Percentiles rank a stretch among this genome's conserved stretches.
Conservation (phyloP, 768 basidiomycete genomes). For the Agrocybe chaxingu region DNA sequence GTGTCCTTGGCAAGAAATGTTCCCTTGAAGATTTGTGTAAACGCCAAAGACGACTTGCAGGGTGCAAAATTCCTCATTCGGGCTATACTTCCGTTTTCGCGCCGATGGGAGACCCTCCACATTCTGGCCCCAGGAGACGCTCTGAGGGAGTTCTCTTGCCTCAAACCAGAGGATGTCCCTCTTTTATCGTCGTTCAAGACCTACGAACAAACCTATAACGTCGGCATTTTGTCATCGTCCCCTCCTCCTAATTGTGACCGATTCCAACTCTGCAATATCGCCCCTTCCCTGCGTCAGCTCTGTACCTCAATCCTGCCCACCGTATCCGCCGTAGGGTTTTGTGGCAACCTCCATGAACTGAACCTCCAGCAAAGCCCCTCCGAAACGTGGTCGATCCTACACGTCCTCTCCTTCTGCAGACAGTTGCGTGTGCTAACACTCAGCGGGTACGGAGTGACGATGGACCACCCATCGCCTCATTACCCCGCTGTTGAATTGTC, state of each 20-base stretch:
- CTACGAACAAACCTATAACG: constrained; percentile 1
- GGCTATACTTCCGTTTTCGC: constrained; percentile 10
- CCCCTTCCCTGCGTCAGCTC: constrained; percentile 7
- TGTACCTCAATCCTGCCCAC: constrained; percentile 7
- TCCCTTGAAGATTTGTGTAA: constrained; percentile 13
- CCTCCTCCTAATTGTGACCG: background rate
- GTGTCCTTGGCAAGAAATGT: constrained; percentile 1
- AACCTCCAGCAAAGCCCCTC: constrained; percentile 11
- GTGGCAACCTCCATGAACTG: constrained; percentile 11
- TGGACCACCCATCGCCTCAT: background rate
- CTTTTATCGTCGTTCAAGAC: constrained; percentile 11
- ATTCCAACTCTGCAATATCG: constrained; percentile 7
- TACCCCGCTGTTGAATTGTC: constrained; percentile 4
- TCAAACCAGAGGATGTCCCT: constrained; percentile 9
- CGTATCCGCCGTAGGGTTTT: constrained; percentile 1
- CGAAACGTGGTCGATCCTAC: constrained; percentile 11
- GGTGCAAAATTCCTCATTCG: constrained; percentile 6
- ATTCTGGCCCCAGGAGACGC: constrained; percentile 7
- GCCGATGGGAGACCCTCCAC: constrained; percentile 11
- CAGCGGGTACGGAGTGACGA: constrained; percentile 12
- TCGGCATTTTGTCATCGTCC: background rate
- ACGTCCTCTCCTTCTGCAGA: constrained; percentile 7
- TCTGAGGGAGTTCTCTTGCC: constrained; percentile 1
- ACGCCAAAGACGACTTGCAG: constrained; percentile 4
- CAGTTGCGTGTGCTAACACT: constrained; percentile 11